These are phyloP conservation scores for Dothistroma pini DNA, from an alignment of 2,329 filamentous ascomycete species.

Conservation along the genomic window DNA sequence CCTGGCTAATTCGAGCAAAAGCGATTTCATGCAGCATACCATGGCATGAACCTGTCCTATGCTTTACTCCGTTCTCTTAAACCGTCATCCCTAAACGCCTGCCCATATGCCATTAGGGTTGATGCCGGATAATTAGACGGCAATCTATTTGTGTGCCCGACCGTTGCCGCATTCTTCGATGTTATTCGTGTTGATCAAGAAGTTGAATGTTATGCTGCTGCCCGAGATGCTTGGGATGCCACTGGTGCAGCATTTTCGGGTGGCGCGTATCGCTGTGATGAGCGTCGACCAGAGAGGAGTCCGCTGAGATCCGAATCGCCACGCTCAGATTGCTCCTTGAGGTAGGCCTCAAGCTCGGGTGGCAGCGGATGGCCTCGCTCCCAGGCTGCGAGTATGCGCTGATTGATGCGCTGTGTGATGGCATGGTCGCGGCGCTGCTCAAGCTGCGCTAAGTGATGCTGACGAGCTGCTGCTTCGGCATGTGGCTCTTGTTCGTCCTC, in stretches of 20 bases:
- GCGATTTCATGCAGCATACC: background rate
- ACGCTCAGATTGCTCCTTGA: constrained; percentile 35
- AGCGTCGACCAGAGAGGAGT: constrained; percentile 16
- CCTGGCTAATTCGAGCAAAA: constrained; percentile 8
- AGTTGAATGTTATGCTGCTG: constrained; percentile 16
- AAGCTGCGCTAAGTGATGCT: constrained; percentile 28
- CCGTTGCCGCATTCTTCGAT: background rate
- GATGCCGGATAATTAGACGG: background rate
- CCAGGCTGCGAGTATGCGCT: constrained; percentile 31
- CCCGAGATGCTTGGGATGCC: constrained; percentile 20
- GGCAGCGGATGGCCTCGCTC: constrained; percentile 32
- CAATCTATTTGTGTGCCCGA: background rate
- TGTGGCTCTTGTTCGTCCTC: constrained; percentile 18
- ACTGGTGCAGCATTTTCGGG: constrained; percentile 18
- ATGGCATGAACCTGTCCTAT: background rate
- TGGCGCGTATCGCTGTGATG: constrained; percentile 15
- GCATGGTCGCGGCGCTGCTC: constrained; percentile 26
- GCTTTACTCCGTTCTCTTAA: background rate
- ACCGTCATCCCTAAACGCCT: background rate
- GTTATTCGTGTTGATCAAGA: background rate
- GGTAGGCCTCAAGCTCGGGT: constrained; percentile 35
- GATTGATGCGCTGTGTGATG: constrained; percentile 25
- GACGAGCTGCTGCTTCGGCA: constrained; percentile 23
- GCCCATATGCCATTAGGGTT: constrained; percentile 1
- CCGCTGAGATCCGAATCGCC: constrained; percentile 22